phyloP scores from a whole-genome alignment of 331 rosid species.

The Dryas integrifolia region DNA sequence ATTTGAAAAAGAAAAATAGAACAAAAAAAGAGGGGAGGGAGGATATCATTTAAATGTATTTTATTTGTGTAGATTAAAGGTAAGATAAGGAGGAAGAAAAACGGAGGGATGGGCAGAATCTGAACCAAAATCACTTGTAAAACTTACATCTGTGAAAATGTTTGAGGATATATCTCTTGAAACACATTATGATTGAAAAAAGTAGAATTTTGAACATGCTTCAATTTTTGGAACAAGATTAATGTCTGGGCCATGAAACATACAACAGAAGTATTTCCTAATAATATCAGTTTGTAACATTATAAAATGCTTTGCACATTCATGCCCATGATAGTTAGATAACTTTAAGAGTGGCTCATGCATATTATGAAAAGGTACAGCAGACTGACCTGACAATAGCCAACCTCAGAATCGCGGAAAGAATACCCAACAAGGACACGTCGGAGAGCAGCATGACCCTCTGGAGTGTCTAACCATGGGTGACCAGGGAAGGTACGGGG shows the following conservation, averaged over 20 bases:
- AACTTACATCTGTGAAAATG: neutral
- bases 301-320: neutral
- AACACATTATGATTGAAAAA: neutral
- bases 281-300: neutral
- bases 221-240: neutral
- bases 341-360: neutral
- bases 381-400: conserved; percentile 79
- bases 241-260: neutral
- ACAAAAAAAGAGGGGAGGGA: neutral
- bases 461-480: conserved; percentile 94
- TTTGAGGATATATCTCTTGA: neutral
- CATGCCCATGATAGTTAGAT: neutral
- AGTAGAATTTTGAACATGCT: neutral
- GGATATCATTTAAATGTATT: neutral
- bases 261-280: neutral
- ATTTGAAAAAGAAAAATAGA: neutral
- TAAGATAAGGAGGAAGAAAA: neutral
- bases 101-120: neutral
- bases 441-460: conserved; percentile 90
- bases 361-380: neutral
- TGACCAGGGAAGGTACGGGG: conserved; percentile 98
- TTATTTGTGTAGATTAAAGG: neutral
- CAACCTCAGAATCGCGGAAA: conserved; percentile 98
- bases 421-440: conserved; percentile 98
- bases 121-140: neutral